Conservation (phyloP, 2,329 filamentous ascomycete genomes). For the Sclerotinia spermophila region DNA sequence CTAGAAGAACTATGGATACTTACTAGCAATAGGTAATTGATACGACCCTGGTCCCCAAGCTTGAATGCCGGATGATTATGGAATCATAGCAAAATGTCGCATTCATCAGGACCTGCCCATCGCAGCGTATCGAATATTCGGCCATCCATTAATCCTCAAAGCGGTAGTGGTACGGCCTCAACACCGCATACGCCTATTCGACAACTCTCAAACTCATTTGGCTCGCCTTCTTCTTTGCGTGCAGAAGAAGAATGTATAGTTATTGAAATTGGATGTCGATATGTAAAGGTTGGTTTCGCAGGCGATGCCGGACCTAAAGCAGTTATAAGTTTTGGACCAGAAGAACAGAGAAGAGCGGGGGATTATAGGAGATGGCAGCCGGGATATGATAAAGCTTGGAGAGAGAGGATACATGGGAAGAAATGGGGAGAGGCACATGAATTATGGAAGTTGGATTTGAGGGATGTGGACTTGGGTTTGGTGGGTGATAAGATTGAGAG, state of each 20-base stretch:
- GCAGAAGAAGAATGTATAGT: conserved; percentile 82
- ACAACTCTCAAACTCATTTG: conserved; percentile 52
- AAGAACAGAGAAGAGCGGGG: conserved; percentile 71
- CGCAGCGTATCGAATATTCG: conserved; percentile 57
- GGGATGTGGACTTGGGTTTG: conserved; percentile 69
- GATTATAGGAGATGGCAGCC: conserved; percentile 73
- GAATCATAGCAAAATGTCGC: conserved; percentile 31
- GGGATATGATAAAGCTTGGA: conserved; percentile 48
- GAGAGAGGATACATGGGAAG: conserved; percentile 44
- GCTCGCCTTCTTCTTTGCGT: conserved; percentile 58
- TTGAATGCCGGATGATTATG: conserved; percentile 18
- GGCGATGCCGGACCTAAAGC: conserved; percentile 76
- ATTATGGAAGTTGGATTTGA: conserved; percentile 75
- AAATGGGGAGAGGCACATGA: conserved; percentile 64
- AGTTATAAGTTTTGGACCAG: conserved; percentile 66
- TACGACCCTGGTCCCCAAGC: not conserved
- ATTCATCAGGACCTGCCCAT: conserved; percentile 46
- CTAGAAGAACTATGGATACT: not conserved
- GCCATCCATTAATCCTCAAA: conserved; percentile 22
- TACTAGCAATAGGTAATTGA: conserved; percentile 13
- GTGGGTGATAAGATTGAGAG: conserved; percentile 86
- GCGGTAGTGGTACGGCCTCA: conserved; percentile 36
- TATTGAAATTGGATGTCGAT: conserved; percentile 77
- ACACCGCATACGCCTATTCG: conserved; percentile 58
- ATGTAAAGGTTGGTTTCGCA: conserved; percentile 78